Evolutionary conservation across 345 rosid genomes (phyloP).

Genomic region (Rhodamnia argentea): DNA sequence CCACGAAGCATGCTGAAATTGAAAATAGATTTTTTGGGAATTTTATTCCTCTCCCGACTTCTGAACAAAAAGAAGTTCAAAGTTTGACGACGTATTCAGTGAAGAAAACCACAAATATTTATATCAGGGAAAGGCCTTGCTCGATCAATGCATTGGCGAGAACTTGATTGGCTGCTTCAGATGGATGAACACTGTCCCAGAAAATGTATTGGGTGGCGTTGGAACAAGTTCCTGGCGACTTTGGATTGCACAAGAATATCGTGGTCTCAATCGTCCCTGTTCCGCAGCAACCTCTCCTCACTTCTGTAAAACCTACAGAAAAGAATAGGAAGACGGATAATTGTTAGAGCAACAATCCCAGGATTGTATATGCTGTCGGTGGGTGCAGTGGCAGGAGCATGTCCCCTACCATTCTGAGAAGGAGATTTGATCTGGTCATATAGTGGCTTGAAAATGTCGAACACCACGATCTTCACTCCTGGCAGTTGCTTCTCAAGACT

Average conservation of each 20-base stretch:
- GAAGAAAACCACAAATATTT: neutral
- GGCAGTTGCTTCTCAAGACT: slow-evolving; percentile 64
- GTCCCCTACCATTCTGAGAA: slow-evolving; percentile 32
- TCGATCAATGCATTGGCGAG: slow-evolving; percentile 55
- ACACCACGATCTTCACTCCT: slow-evolving; percentile 59
- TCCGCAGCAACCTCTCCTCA: slow-evolving; percentile 86
- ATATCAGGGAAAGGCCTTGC: slow-evolving; percentile 60
- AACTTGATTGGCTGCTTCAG: slow-evolving; percentile 81
- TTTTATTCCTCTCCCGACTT: neutral
- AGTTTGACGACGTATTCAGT: neutral
- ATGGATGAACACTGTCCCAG: slow-evolving; percentile 93
- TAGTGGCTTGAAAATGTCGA: slow-evolving; percentile 75
- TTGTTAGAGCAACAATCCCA: neutral
- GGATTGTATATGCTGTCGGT: neutral
- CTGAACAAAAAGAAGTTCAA: neutral
- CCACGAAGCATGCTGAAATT: neutral
- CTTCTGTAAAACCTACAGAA: slow-evolving; percentile 62
- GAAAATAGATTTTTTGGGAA: neutral
- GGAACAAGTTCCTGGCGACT: slow-evolving; percentile 64
- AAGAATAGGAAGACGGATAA: neutral
- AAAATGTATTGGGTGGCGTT: slow-evolving; percentile 83
- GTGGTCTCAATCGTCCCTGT: slow-evolving; percentile 82
- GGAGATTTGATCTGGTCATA: slow-evolving; percentile 54
- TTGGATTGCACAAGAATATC: slow-evolving; percentile 57
- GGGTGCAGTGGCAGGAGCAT: neutral